Evolutionary conservation across 73 alveolate genomes (phyloP).

Genomic region (Paramecium sonneborni): DNA sequence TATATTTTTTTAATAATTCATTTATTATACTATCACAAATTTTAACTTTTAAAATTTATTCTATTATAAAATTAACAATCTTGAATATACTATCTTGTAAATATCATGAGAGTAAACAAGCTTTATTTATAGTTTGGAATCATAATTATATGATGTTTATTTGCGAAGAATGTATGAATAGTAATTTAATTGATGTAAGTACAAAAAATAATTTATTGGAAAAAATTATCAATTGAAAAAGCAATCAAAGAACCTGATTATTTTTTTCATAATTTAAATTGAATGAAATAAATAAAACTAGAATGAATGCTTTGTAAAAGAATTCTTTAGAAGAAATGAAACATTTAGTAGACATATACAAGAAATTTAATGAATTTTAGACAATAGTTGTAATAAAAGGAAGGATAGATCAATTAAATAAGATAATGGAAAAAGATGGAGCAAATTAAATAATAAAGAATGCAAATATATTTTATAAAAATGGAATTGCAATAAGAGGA

Average conservation of each 20-base stretch:
- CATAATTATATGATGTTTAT: not conserved
- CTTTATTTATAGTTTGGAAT: not conserved
- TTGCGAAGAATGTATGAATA: not conserved
- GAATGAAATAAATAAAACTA: not conserved
- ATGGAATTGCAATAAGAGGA: slow-evolving; percentile 66
- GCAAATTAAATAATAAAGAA: no score
- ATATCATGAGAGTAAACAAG: not conserved
- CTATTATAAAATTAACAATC: not conserved
- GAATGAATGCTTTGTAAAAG: not conserved
- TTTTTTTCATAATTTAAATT: not conserved
- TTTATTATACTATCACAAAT: not conserved
- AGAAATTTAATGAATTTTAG: not conserved
- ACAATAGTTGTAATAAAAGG: slow-evolving; percentile 83
- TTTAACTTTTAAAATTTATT: no score
- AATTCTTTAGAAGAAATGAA: not conserved
- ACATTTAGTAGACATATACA: not conserved
- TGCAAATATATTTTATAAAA: slow-evolving; percentile 58
- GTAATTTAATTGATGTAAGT: not conserved
- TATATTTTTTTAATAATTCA: not conserved
- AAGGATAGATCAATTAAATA: slow-evolving; percentile 92
- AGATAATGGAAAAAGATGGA: slow-evolving; percentile 84
- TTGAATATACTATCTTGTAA: not conserved
- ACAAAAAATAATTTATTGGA: not conserved
- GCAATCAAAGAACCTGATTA: not conserved
- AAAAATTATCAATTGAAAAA: not conserved